Percentiles rank a stretch among this genome's conserved stretches.
phyloP scores from a whole-genome alignment of 2,329 filamentous ascomycete genomes.

The Fusarium sp. region DNA sequence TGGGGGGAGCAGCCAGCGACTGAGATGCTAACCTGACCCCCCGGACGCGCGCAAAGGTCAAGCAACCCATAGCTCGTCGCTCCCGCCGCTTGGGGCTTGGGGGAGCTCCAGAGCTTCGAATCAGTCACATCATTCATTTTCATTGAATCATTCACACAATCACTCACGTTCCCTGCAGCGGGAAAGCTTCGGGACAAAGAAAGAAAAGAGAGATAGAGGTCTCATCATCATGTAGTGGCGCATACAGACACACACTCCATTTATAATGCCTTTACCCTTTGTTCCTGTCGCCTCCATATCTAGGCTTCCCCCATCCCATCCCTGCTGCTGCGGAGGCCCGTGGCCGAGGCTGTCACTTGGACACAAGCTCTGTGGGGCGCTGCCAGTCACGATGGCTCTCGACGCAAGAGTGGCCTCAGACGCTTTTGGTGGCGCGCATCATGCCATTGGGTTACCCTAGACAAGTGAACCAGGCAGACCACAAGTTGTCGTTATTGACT shows the following conservation, averaged over 20 bases:
- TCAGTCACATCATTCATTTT: constrained; percentile 32
- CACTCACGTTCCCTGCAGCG: background rate
- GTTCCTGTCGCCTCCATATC: background rate
- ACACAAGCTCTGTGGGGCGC: constrained; percentile 27
- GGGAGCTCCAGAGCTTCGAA: constrained; percentile 1
- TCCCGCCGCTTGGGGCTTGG: background rate
- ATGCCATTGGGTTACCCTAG: constrained; percentile 29
- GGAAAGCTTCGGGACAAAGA: background rate
- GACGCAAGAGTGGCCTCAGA: constrained; percentile 32
- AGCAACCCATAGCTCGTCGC: background rate
- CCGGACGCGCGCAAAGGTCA: background rate
- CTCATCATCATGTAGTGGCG: background rate
- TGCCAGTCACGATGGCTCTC: constrained; percentile 13
- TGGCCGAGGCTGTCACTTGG: constrained; percentile 34
- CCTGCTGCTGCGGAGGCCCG: background rate
- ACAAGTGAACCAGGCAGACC: constrained; percentile 1
- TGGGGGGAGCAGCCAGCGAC: constrained; percentile 10
- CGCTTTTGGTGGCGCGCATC: constrained; percentile 28
- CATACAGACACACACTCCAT: background rate
- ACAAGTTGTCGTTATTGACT: constrained; percentile 12
- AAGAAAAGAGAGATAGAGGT: background rate
- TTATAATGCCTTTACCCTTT: background rate
- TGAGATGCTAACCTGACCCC: background rate
- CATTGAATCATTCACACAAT: constrained; percentile 18
- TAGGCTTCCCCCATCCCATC: background rate